Evolutionary conservation across 2,329 filamentous ascomycete genomes (phyloP).

Genomic region (Alternaria rosae): DNA sequence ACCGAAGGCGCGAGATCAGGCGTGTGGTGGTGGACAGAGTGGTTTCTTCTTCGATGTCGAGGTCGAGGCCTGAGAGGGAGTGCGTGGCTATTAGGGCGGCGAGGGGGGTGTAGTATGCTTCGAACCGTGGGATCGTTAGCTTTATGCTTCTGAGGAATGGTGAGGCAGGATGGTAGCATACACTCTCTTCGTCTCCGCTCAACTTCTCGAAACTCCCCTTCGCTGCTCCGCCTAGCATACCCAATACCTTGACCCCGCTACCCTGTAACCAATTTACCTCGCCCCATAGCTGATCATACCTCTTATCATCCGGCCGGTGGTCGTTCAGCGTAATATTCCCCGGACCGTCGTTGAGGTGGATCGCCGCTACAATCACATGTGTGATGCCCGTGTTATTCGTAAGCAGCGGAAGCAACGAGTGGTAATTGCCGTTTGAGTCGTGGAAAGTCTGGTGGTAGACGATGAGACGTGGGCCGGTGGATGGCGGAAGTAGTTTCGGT

Average conservation of each 20-base stretch:
- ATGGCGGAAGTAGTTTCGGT: constrained; percentile 44
- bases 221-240: constrained; percentile 87
- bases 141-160: not conserved
- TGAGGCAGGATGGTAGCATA: constrained; percentile 18
- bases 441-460: constrained; percentile 73
- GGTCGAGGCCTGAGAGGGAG: constrained; percentile 51
- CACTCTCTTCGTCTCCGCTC: constrained; percentile 42
- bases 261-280: constrained; percentile 77
- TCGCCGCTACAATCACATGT: constrained; percentile 84
- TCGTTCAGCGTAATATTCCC: constrained; percentile 80
- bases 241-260: constrained; percentile 78
- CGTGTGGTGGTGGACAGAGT: constrained; percentile 68
- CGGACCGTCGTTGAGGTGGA: constrained; percentile 78
- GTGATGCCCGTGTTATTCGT: constrained; percentile 70
- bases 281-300: constrained; percentile 77
- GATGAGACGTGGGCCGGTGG: constrained; percentile 54
- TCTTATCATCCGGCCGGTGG: constrained; percentile 70
- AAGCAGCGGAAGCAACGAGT: constrained; percentile 69
- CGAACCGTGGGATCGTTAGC: constrained; percentile 62
- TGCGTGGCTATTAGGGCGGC: constrained; percentile 68
- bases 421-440: constrained; percentile 60
- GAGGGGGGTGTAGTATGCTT: constrained; percentile 75
- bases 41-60: constrained; percentile 72
- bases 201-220: constrained; percentile 71
- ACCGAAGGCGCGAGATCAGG: constrained; percentile 57